Base-by-base conservation (phyloP, 257 asterid species). In the Leonotis leonurus region DNA sequence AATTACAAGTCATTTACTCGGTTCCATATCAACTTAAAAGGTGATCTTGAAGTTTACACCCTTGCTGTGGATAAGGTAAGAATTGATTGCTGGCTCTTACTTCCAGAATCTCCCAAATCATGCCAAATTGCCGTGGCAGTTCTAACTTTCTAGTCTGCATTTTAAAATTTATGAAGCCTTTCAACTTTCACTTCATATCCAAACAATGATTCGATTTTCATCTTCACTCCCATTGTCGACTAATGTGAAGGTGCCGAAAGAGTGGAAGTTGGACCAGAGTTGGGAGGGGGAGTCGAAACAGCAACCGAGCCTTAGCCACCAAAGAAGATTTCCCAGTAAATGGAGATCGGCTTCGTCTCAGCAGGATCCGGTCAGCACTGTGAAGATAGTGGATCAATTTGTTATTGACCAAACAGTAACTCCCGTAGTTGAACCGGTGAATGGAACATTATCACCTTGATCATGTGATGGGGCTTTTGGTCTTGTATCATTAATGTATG, bases 61-160 rank as follows among this genome's bases (percentile, higher is more conserved):
- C 95, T 93, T 50, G 99, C 97, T 26, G 97, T 93, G 6, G 99
- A 93, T 73, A 93, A 93, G 97, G 97, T 85, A 73, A 67, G 73
- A 21, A 20, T 67, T 18, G 26, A 27, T 14, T 57, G 6, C 16
- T 33, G 18, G 17, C 9, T 40, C 44, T 13, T 37, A 4, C 45
- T 43, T 43, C 10, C 10, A 14, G 22, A 43, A 32, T 6, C 33
- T 17, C 24, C 58, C 14, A 20, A 29, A 45, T n/a, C 32, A 18
- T n/a, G n/a, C n/a, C n/a, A n/a, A n/a, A n/a, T n/a, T n/a, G n/a
- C n/a, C n/a, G n/a, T n/a, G n/a, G n/a, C n/a, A n/a, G n/a, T n/a
- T n/a, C n/a, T n/a, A 5, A 9, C 49, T n/a, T 21, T 43, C 5
- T 6, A 41, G 21, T 43, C 9, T 33, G 39, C 6, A 3, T 33